Percentiles rank a stretch among this genome's conserved stretches.
These are phyloP conservation scores for Simplicillium sp. DNA, from an alignment of 2,329 filamentous ascomycete genomes.

Conservation along the genomic window DNA sequence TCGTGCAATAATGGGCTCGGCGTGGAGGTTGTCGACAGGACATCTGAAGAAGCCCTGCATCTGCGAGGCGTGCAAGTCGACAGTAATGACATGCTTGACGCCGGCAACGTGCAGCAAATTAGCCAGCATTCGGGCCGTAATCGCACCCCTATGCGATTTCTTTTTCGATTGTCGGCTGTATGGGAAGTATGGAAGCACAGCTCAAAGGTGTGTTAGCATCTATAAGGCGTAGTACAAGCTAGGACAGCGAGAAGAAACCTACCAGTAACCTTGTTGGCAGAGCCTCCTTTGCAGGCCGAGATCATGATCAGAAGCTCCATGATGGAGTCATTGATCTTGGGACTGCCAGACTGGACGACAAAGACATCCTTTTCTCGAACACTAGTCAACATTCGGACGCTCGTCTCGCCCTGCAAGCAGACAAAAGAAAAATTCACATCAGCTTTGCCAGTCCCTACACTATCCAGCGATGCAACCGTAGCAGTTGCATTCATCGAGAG, in stretches of 20 bases:
- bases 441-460: not conserved
- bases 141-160: conserved; percentile 92
- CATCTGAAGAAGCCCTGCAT: conserved; percentile 99
- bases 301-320: conserved; percentile 99
- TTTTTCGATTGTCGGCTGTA: conserved; percentile 99
- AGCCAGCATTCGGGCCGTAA: conserved; percentile 93
- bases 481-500: not conserved
- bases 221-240: conserved; percentile 1
- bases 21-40: conserved; percentile 93
- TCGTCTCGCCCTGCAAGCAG: conserved; percentile 52
- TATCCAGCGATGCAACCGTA: not conserved
- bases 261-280: conserved; percentile 95
- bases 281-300: conserved; percentile 94
- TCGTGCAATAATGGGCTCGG: conserved; percentile 86
- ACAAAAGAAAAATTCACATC: not conserved
- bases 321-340: conserved; percentile 94
- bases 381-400: conserved; percentile 59
- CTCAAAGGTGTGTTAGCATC: conserved; percentile 30
- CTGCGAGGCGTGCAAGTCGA: conserved; percentile 93
- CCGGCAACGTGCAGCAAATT: conserved; percentile 90
- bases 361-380: conserved; percentile 98
- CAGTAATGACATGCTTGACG: conserved; percentile 94
- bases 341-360: conserved; percentile 93
- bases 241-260: not conserved
- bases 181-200: conserved; percentile 91